A percentile compares a stretch with the other conserved stretches of the same genome.
Conservation (phyloP, 108 stramenopile species). For the Fistulifera solaris region DNA sequence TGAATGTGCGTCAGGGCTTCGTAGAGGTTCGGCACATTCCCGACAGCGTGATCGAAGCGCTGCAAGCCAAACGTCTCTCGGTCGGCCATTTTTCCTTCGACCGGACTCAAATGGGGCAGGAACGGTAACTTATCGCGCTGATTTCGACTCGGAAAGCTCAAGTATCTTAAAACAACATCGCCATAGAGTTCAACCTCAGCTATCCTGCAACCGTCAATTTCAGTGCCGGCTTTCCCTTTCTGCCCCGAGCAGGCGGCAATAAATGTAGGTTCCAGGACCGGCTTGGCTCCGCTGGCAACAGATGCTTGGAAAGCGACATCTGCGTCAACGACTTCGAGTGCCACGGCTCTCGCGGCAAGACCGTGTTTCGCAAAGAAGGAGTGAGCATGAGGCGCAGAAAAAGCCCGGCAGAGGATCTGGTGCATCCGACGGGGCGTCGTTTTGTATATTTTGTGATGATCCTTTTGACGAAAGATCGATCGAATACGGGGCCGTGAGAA, state of each 20-base stretch:
- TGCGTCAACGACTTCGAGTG: conserved; percentile 32
- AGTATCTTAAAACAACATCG: conserved; percentile 50
- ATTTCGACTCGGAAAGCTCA: conserved; percentile 17
- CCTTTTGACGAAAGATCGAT: conserved; percentile 3
- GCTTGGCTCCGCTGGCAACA: conserved; percentile 33
- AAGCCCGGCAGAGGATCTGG: conserved; percentile 37
- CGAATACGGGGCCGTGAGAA: conserved; percentile 29
- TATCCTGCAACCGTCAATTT: conserved; percentile 16
- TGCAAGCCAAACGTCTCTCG: conserved; percentile 31
- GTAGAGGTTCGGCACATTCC: conserved; percentile 53
- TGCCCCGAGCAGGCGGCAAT: conserved; percentile 26
- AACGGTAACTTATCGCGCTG: conserved; percentile 13
- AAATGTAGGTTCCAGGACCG: conserved; percentile 41
- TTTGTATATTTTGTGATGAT: not conserved
- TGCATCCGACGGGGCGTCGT: conserved; percentile 12
- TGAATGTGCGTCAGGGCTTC: conserved; percentile 36
- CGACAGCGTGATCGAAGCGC: conserved; percentile 63
- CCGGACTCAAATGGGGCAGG: conserved; percentile 47
- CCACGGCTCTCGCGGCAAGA: conserved; percentile 45
- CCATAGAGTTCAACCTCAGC: conserved; percentile 50
- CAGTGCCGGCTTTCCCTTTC: not conserved
- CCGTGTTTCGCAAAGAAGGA: conserved; percentile 46
- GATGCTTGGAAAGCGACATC: conserved; percentile 27
- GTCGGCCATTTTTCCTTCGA: not conserved
- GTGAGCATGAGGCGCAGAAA: conserved; percentile 19